Base-by-base conservation (phyloP, 2,329 filamentous ascomycete genomes). In the Cladophialophora yegresii region DNA sequence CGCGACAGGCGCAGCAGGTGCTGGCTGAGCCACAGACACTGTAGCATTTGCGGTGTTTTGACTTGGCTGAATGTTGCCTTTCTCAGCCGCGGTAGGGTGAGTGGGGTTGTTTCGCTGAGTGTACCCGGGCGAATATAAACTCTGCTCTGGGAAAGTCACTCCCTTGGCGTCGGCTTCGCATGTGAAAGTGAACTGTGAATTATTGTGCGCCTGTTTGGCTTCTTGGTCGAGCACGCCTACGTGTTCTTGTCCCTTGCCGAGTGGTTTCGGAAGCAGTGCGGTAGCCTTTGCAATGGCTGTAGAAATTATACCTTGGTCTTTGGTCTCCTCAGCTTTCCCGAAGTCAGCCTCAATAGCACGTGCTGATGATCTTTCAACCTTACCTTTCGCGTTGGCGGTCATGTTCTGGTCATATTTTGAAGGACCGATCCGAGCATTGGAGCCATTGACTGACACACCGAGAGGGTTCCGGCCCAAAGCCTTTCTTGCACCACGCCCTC, bases 111-210 rank as follows among this genome's bases (percentile, higher is more conserved):
- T 67, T 22, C 70, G 63, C 49, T 70, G 67, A 13, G 60, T 61
- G 58, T 72, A 72, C 12, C 69, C 70, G 1, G 71, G 70, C 16
- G 67, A 70, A 73, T 79, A 76, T 55, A 75, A 68, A 68, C 79
- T 81, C 65, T 83, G 80, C 73, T 88, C 86, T 50, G 90, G 90
- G 87, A 90, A 91, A 58, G 88, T 87, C 75, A 92, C 85, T 62
- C 89, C 87, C 64, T 89, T 91, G 43, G 92, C 91, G 74, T 95
- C 92, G 1, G 93, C 93, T 72, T 96, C 91, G 77, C 92, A 97
- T 12, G 92, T 96, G 74, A 99, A 99, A 9, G 95, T 99, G 75
- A 99, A 99, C 72, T 97, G 92, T 0, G 90, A 89, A 62, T 92
- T 91, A 5, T 89, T 85, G 4, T 90, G 87, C 40, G 84, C 87